Evolutionary conservation across 140 eudicot species (phyloP), one percentile per base, ranked within the genome.

Genomic region (Cichorium intybus): DNA sequence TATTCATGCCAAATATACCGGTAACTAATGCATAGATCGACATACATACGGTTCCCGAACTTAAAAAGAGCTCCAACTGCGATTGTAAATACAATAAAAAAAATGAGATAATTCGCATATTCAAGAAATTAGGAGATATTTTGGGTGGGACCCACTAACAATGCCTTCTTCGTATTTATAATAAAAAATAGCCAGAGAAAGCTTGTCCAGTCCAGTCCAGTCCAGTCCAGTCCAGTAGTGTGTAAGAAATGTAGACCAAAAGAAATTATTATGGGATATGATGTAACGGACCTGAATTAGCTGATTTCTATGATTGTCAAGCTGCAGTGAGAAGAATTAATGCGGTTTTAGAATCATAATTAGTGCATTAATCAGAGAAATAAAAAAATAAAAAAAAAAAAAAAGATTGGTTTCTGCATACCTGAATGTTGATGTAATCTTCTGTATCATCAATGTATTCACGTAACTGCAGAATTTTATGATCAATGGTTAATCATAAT

Each of bases 281-380:
- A 48, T 48, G 48, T 6, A 16, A 23, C 59, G 2, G 33, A 85
- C 95, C 95, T 90, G 97, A 81, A 90, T 90, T 27, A 90, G 87
- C 87, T 90, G 97, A 69, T 90, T 90, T 59, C 97, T 85, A 60
- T 90, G 97, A 78, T 87, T 90, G 73, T 90, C 97, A 54, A 90
- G 93, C 97, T 90, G 95, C 74, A 84, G 67, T n/a, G 20, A 28
- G 15, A 59, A 49, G 14, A 55, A 61, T 1, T 37, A 33, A 41
- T 4, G 37, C 10, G 11, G 9, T 20, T 62, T 56, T 59, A 54
- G 56, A 47, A 66, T 64, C 63, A 47, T 8, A 64, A 70, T 16
- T 34, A 1, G 18, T 15, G 59, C 16, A 47, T 11, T 12, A 47
- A 24, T 15, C 3, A 0, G 34, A 76, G 52, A n/a, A 34, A 58